Evolutionary conservation across 805 yeast species (phyloP).

Genomic region (Candida rishiriensis): DNA sequence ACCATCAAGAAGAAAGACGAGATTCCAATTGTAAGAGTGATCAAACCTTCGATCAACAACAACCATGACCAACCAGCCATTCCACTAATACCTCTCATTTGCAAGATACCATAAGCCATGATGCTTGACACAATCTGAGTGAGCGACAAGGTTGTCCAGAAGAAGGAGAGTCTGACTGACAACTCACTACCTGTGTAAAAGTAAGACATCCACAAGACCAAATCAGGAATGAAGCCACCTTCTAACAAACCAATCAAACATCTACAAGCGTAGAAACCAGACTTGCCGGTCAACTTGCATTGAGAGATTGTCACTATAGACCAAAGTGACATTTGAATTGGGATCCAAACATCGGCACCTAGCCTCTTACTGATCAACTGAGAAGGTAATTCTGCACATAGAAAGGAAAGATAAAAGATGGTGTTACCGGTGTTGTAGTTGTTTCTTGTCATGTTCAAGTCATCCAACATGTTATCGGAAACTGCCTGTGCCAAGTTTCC

Average conservation of each 20-base stretch:
- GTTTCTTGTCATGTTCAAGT: slow-evolving; percentile 48
- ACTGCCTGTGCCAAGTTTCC: slow-evolving; percentile 51
- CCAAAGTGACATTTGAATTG: slow-evolving; percentile 55
- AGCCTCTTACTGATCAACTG: slow-evolving; percentile 59
- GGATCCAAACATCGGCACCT: slow-evolving; percentile 63
- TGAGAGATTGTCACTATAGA: slow-evolving; percentile 51
- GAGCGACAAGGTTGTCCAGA: slow-evolving; percentile 52
- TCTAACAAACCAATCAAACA: slow-evolving; percentile 51
- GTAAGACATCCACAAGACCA: slow-evolving; percentile 59
- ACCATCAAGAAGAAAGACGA: slow-evolving; percentile 28
- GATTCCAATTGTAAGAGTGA: slow-evolving; percentile 52
- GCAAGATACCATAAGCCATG: slow-evolving; percentile 46
- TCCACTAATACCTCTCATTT: slow-evolving; percentile 42
- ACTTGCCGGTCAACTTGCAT: slow-evolving; percentile 36
- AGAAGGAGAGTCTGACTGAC: slow-evolving; percentile 52
- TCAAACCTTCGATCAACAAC: slow-evolving; percentile 57
- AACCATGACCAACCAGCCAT: slow-evolving; percentile 62
- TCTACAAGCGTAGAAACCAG: slow-evolving; percentile 45
- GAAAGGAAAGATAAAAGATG: slow-evolving; percentile 46
- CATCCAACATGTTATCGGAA: slow-evolving; percentile 50
- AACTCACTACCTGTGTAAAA: slow-evolving; percentile 59
- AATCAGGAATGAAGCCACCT: slow-evolving; percentile 69
- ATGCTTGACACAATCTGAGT: slow-evolving; percentile 44
- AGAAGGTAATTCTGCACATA: slow-evolving; percentile 59
- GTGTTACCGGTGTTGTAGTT: slow-evolving; percentile 59